These are phyloP conservation scores for Biscogniauxia mediterranea DNA, from an alignment of 2,329 filamentous ascomycete species.

Conservation along the genomic window DNA sequence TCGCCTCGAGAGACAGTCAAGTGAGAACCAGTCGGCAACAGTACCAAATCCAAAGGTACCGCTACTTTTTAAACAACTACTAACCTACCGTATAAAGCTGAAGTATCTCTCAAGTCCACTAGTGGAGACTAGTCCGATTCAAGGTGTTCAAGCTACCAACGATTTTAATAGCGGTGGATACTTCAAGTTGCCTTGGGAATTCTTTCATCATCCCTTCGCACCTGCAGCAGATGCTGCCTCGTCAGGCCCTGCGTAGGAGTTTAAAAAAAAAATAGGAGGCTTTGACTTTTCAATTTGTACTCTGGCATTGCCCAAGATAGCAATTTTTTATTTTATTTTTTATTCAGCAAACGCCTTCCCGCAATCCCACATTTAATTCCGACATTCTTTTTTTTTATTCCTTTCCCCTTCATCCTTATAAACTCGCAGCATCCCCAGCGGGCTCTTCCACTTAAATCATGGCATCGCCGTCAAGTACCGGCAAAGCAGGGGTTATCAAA, in stretches of 20 bases:
- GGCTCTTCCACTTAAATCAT: constrained; percentile 16
- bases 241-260: neutral
- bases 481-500: constrained; percentile 54
- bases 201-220: constrained; percentile 23
- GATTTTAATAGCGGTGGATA: constrained; percentile 15
- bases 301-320: neutral
- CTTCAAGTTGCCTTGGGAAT: constrained; percentile 11
- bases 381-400: neutral
- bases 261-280: constrained; percentile 2
- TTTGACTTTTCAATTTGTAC: neutral
- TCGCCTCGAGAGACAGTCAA: too few species aligned
- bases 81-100: too few species aligned
- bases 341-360: neutral
- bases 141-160: neutral
- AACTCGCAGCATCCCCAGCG: constrained; percentile 4
- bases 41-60: too few species aligned
- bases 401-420: constrained; percentile 3
- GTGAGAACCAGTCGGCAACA: too few species aligned
- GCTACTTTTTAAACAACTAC: too few species aligned
- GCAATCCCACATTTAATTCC: neutral
- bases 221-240: constrained; percentile 1
- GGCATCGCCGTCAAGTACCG: constrained; percentile 20
- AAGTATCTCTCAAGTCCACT: neutral
- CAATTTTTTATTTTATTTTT: neutral
- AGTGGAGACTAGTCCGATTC: neutral